Base-by-base conservation (phyloP, 164 flowering plant genomes). In the Stephania yunnanensis region DNA sequence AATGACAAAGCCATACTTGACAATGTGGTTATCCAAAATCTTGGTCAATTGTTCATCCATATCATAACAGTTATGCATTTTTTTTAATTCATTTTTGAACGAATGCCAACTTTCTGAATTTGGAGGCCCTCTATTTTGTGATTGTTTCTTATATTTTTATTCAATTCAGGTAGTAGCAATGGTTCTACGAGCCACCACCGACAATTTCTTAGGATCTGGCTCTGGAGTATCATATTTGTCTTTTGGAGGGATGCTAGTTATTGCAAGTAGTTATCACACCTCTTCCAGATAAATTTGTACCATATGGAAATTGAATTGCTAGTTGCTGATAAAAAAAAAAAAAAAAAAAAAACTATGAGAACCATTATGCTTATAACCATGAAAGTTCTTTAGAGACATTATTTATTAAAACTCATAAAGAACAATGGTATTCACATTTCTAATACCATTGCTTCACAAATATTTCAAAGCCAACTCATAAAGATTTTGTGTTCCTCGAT, bases 241-340 rank as follows among this genome's bases (percentile, higher is more conserved):
- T 73, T 90, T 95, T 78, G 94, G 94, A 71, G 97, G 99, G 77
- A 93, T 89, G 90, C 25, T 25, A 25, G 25, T 84, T 93, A 30
- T 46, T 91, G 99, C 93, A 78, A 92, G 99, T 89, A 69, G 15
- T 55, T 10, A 55, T 5, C 61, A 1, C 17, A 4, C 19, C 17
- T 12, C 19, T 7, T 55, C 61, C 1, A 7, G 61, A 55, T 12
- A 5, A 55, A 12, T 12, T 55, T 10, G 17, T 55, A n/a, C 6
- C 19, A 12, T 12, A 55, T n/a, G 17, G 1, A 55, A 6, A 7
- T 10, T 55, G 61, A 55, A 55, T 12, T 12, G 12, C 53, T 12
- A 55, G 61, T 55, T 12, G 17, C 5, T 6, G 0, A 25, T 25
- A 25, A 25, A 0, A 0, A 25, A 25, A 25, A 25, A 25, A 25